These are phyloP conservation scores for Chrysoporthe puriensis DNA, from an alignment of 2,329 filamentous ascomycete genomes.

Conservation along the genomic window DNA sequence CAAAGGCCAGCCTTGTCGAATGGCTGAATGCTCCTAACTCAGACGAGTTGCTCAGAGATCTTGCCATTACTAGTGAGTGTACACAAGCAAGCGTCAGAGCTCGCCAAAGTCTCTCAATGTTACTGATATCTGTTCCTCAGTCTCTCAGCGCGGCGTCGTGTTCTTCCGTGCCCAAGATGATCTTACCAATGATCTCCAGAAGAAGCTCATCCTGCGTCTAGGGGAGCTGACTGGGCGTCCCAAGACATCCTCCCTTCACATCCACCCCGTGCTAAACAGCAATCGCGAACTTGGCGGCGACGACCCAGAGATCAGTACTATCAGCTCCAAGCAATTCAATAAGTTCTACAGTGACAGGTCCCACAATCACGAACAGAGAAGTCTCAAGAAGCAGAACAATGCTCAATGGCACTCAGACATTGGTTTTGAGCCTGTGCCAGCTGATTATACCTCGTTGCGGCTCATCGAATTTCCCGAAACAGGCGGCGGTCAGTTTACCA, in stretches of 20 bases:
- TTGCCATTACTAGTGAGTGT: slow-evolving; percentile 66
- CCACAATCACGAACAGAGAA: slow-evolving; percentile 32
- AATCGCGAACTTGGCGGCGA: slow-evolving; percentile 54
- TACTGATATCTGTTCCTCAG: slow-evolving; percentile 38
- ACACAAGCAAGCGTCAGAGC: background rate
- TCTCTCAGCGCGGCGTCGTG: slow-evolving; percentile 66
- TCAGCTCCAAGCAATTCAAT: slow-evolving; percentile 54
- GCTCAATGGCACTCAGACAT: slow-evolving; percentile 58
- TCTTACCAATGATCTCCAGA: slow-evolving; percentile 62
- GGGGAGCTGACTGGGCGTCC: slow-evolving; percentile 65
- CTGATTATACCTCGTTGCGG: slow-evolving; percentile 58
- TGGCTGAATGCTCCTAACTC: slow-evolving; percentile 63
- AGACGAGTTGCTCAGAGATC: slow-evolving; percentile 65
- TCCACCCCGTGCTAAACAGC: slow-evolving; percentile 62
- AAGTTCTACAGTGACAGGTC: slow-evolving; percentile 39
- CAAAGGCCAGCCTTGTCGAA: slow-evolving; percentile 62
- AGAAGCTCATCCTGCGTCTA: slow-evolving; percentile 60
- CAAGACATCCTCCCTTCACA: slow-evolving; percentile 58
- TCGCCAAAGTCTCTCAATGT: background rate
- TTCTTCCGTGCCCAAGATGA: slow-evolving; percentile 66
- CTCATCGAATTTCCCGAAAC: slow-evolving; percentile 50
- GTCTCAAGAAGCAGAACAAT: slow-evolving; percentile 39
- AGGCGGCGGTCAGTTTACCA: slow-evolving; percentile 37
- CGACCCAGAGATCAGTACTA: slow-evolving; percentile 63
- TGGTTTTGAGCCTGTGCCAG: slow-evolving; percentile 56